phyloP scores from a whole-genome alignment of 2,329 filamentous ascomycete species.

The Calonectria pteridis region DNA sequence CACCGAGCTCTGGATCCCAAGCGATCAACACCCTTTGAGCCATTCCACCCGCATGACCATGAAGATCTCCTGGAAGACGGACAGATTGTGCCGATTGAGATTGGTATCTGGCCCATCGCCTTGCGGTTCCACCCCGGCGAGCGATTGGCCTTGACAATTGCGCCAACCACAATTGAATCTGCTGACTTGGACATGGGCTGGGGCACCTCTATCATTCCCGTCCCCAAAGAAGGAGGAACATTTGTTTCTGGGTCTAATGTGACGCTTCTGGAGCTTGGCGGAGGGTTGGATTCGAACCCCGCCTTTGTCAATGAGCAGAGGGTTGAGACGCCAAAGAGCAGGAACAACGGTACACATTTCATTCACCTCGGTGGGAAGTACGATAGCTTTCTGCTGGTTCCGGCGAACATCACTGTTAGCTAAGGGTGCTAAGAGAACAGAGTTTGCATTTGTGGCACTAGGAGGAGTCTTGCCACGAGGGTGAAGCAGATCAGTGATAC shows the following conservation, averaged over 20 bases:
- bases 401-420: not conserved
- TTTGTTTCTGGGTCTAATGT: not conserved
- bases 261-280: not conserved
- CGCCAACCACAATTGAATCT: not conserved
- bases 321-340: not conserved
- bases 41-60: not conserved
- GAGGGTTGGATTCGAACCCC: not conserved
- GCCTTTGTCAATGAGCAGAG: not conserved
- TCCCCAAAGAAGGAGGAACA: not conserved
- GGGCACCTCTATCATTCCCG: not conserved
- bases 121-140: not conserved
- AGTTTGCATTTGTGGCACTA: not conserved
- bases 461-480: too few relatives aligned
- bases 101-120: not conserved
- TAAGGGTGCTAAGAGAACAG: not conserved
- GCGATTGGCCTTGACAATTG: not conserved
- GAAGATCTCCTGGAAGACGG: not conserved
- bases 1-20: not conserved
- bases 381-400: not conserved
- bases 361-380: not conserved
- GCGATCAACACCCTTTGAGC: not conserved
- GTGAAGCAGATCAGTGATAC: not conserved
- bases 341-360: conserved; percentile 1
- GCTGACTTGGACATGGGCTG: not conserved
- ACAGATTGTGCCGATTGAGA: not conserved